These are phyloP conservation scores for Serendipita sp. DNA, from an alignment of 768 basidiomycete species.

Conservation along the genomic window DNA sequence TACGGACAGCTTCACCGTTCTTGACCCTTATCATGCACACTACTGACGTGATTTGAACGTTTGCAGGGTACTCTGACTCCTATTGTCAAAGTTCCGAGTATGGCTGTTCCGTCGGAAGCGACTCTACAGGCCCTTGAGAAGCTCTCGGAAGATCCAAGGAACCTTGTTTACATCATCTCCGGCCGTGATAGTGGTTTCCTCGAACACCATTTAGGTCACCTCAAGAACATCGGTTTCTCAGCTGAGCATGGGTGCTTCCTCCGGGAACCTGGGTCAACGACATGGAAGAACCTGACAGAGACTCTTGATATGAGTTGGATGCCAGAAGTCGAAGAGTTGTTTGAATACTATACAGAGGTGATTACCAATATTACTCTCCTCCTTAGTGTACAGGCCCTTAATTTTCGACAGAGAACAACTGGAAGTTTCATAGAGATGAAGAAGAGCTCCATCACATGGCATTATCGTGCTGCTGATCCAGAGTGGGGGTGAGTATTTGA, in stretches of 20 bases:
- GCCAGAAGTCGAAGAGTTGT: constrained; percentile 87
- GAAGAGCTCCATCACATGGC: constrained; percentile 97
- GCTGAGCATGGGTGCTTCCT: constrained; percentile 96
- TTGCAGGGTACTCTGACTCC: constrained; percentile 83
- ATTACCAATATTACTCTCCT: neutral
- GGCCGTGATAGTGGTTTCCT: constrained; percentile 89
- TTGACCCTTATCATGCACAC: no score
- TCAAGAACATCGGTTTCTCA: constrained; percentile 69
- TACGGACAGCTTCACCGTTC: constrained; percentile 23
- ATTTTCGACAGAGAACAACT: constrained; percentile 50
- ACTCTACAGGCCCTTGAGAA: constrained; percentile 58
- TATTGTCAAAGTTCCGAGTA: constrained; percentile 84
- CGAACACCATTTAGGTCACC: constrained; percentile 76
- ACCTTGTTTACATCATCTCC: constrained; percentile 93
- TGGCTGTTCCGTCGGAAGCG: constrained; percentile 61
- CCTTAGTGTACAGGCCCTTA: neutral
- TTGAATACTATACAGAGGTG: constrained; percentile 89
- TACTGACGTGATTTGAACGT: neutral
- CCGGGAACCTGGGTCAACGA: constrained; percentile 41
- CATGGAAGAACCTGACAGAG: constrained; percentile 86
- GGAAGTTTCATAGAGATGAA: constrained; percentile 95
- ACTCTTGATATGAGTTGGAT: constrained; percentile 95
- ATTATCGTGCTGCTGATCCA: constrained; percentile 82
- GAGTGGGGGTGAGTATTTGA: constrained; percentile 69
- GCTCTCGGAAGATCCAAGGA: constrained; percentile 65